Evolutionary conservation across 2,329 filamentous ascomycete species (phyloP).

Genomic region (Cryphonectria radicalis): DNA sequence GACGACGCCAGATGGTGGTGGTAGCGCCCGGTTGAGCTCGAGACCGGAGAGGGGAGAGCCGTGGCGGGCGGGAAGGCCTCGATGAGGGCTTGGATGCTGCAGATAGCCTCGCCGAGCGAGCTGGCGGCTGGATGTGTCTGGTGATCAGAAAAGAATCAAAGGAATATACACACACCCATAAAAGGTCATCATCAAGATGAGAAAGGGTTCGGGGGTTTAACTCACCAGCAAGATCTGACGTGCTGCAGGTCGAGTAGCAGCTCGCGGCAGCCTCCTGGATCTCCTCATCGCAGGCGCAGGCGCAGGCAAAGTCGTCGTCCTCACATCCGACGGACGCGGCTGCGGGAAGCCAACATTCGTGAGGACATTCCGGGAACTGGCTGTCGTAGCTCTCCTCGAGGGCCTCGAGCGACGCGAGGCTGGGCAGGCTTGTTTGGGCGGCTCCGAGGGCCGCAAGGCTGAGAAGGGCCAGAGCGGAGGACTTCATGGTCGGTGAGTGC

Average conservation of each 20-base stretch:
- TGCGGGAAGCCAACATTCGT: not conserved
- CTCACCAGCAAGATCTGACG: not conserved
- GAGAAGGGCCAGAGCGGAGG: not conserved
- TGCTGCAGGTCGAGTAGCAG: not conserved
- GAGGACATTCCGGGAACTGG: not conserved
- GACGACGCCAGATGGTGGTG: not conserved
- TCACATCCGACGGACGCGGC: not conserved
- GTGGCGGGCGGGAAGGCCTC: no score
- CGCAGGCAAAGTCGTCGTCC: not conserved
- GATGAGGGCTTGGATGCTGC: not conserved
- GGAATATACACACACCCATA: no score
- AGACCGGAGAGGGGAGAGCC: not conserved
- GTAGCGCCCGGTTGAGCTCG: not conserved
- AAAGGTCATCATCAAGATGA: not conserved
- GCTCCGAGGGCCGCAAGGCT: slow-evolving; percentile 9
- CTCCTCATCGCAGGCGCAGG: not conserved
- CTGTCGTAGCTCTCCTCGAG: not conserved
- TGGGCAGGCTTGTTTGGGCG: not conserved
- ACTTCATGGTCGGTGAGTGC: slow-evolving; percentile 5
- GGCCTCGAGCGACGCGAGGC: not conserved
- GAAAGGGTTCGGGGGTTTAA: not conserved
- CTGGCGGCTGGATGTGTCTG: not conserved
- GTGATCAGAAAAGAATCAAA: not conserved
- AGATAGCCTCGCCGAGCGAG: not conserved
- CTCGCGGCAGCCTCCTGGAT: not conserved